Evolutionary conservation across 345 rosid species (phyloP), one percentile per base, ranked within the genome.

Genomic region (Populus simonii): DNA sequence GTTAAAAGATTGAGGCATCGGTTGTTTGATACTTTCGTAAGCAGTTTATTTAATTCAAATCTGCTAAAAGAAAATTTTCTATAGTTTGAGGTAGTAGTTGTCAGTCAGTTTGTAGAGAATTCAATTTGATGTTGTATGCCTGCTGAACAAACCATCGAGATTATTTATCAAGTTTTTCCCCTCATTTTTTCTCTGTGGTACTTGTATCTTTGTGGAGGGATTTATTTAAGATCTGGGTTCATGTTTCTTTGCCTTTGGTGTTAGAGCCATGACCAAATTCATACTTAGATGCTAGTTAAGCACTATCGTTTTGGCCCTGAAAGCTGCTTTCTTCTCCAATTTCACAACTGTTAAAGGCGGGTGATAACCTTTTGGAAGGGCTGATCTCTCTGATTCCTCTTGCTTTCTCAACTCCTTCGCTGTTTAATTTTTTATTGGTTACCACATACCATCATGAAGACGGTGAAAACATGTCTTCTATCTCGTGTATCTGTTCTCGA

Each of bases 11-110:
- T 17, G 76, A 65, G 76, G 80, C 51, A 33, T 35, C 38, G 27
- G 66, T 22, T 69, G 74, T 65, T 62, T 36, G 76, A 49, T 65
- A 51, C 20, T 20, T 67, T 35, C 23, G 4, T 13, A 13, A 29
- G 27, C 8, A 63, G 70, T 10, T 29, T 67, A 33, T 68, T 33
- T 47, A 5, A 13, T 35, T 22, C 72, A 65, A 18, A 41, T 47
- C 61, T 41, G 63, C 47, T 3, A 2, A 31, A 68, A 59, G 36
- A 43, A 74, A 55, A 20, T 51, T 73, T 73, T 41, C n/a, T 45
- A 7, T 45, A 39, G 66, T 53, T 73, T 59, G 70, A 31, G 41
- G 72, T 67, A 68, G 78, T 33, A 68, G 74, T n/a, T 57, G 61
- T 4, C 27, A 13, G 12, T 72, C 47, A 41, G 38, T 68, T 17